A percentile compares a stretch with the other conserved stretches of the same genome.
These are phyloP conservation scores for Colletotrichum liriopes DNA, from an alignment of 2,329 filamentous ascomycete species.

Conservation along the genomic window DNA sequence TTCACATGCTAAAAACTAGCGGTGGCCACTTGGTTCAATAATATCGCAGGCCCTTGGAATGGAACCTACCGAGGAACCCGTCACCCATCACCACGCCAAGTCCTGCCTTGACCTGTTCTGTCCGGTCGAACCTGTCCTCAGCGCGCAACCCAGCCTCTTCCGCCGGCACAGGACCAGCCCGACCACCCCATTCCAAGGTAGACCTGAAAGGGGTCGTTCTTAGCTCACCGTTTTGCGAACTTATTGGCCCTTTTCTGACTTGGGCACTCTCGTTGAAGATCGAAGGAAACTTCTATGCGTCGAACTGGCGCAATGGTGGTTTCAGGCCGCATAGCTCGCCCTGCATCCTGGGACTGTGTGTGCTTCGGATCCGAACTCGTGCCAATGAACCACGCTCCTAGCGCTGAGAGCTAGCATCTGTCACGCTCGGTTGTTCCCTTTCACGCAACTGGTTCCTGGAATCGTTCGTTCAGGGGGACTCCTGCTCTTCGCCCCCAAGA, in stretches of 20 bases:
- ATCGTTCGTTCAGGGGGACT: slow-evolving; percentile 38
- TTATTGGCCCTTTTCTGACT: slow-evolving; percentile 10
- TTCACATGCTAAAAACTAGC: slow-evolving; percentile 41
- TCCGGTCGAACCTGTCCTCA: slow-evolving; percentile 24
- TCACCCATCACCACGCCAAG: slow-evolving; percentile 12
- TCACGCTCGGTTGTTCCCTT: slow-evolving; percentile 40
- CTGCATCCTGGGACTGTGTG: slow-evolving; percentile 34
- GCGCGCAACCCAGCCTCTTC: slow-evolving; percentile 12
- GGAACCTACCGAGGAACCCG: slow-evolving; percentile 38
- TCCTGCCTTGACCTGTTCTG: slow-evolving; percentile 19
- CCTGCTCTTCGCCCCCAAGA: slow-evolving; percentile 42
- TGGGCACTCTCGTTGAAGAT: slow-evolving; percentile 13
- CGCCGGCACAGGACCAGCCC: slow-evolving; percentile 15
- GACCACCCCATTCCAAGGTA: slow-evolving; percentile 20
- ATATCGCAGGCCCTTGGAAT: slow-evolving; percentile 21
- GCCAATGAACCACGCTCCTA: slow-evolving; percentile 30
- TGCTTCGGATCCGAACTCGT: slow-evolving; percentile 42
- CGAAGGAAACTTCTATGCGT: slow-evolving; percentile 27
- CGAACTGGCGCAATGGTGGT: slow-evolving; percentile 43
- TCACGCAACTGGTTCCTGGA: slow-evolving; percentile 36
- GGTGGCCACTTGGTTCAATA: slow-evolving; percentile 24
- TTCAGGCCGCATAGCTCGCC: slow-evolving; percentile 40
- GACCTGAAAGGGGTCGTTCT: slow-evolving; percentile 24
- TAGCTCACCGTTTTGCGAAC: slow-evolving; percentile 5
- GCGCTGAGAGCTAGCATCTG: slow-evolving; percentile 34